Base-by-base conservation (phyloP, 2,329 filamentous ascomycete species). In the Fusarium bulbicola region DNA sequence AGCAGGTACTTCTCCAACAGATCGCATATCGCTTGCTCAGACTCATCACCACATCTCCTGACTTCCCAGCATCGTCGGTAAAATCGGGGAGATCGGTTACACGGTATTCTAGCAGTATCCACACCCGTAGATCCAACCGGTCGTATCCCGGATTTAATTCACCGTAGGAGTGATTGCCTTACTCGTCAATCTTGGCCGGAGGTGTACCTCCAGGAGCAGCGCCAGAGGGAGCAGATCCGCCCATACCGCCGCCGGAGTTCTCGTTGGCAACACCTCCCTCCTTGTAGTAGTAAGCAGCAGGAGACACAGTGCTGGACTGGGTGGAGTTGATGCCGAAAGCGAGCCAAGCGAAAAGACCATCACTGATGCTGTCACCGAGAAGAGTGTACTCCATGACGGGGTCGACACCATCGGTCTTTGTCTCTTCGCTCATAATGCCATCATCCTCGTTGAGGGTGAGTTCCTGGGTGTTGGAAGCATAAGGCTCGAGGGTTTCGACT, bases 331-430 rank as follows among this genome's bases (percentile, higher is more conserved):
- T 84, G 11, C 85, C 88, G 45, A 89, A 81, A 6, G 84, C 82
- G 59, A 90, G 85, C 88, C 87, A 90, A 5, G 83, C 86, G 57
- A 90, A 83, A 39, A 90, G 74, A 26, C 88, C 88, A 36, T 90
- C 87, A 2, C 76, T 71, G 16, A 88, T 73, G 32, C 80, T 80
- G 37, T 90, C 86, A 2, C 89, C 89, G 7, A 92, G 83, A 7
- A 86, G 82, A 16, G 87, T 85, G 71, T 90, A 91, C 76, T 90
- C 84, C 70, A 90, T 82, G 72, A 91, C 80, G 1, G 90, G 90
- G 68, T 90, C 88, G 56, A 88, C 87, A 34, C 84, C 84, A 6
- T 84, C 85, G 3, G 74, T 77, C 40, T 85, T 85, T 9, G 85
- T 84, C 74, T 86, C 81, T 26, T 85, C 78, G 42, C 87, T 83